Percentiles rank a stretch among this genome's conserved stretches.
Evolutionary conservation across 2,329 filamentous ascomycete species (phyloP).

Genomic region (Fusarium coffeatum): DNA sequence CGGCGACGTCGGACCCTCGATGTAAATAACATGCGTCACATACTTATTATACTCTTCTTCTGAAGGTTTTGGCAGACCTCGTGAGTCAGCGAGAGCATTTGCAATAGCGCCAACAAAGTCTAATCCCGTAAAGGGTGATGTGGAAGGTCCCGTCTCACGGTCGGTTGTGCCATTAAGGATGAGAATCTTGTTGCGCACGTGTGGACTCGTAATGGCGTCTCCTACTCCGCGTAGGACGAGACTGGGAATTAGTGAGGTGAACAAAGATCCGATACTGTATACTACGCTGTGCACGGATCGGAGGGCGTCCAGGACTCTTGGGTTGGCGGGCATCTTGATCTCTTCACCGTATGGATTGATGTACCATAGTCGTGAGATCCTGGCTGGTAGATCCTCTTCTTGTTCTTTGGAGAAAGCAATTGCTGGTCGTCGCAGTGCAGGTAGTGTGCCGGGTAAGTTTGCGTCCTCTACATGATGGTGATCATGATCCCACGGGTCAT

Average conservation of each 20-base stretch:
- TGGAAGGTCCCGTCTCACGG: conserved; percentile 82
- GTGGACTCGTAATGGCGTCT: conserved; percentile 60
- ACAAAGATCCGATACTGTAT: conserved; percentile 94
- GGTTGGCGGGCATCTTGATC: conserved; percentile 85
- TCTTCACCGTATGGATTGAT: conserved; percentile 99
- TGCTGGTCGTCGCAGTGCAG: conserved; percentile 81
- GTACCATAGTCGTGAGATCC: conserved; percentile 91
- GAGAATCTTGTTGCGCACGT: conserved; percentile 76
- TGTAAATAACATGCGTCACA: conserved; percentile 85
- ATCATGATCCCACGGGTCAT: conserved; percentile 64
- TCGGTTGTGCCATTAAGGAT: conserved; percentile 87
- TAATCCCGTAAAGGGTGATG: conserved; percentile 73
- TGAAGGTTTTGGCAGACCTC: conserved; percentile 57
- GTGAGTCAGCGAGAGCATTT: conserved; percentile 77
- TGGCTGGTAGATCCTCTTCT: conserved; percentile 79
- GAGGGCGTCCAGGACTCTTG: conserved; percentile 79
- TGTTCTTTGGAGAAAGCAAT: conserved; percentile 83
- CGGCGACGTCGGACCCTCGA: conserved; percentile 78
- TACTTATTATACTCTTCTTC: conserved; percentile 70
- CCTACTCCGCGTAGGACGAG: conserved; percentile 81
- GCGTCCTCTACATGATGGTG: conserved; percentile 81
- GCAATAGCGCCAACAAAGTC: conserved; percentile 88
- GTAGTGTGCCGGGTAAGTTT: conserved; percentile 83
- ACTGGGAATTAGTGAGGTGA: conserved; percentile 88
- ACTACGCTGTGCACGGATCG: conserved; percentile 74